Evolutionary conservation across 1,139 yeast genomes (phyloP).

Genomic region (Protomyces lactucae-debilis): DNA sequence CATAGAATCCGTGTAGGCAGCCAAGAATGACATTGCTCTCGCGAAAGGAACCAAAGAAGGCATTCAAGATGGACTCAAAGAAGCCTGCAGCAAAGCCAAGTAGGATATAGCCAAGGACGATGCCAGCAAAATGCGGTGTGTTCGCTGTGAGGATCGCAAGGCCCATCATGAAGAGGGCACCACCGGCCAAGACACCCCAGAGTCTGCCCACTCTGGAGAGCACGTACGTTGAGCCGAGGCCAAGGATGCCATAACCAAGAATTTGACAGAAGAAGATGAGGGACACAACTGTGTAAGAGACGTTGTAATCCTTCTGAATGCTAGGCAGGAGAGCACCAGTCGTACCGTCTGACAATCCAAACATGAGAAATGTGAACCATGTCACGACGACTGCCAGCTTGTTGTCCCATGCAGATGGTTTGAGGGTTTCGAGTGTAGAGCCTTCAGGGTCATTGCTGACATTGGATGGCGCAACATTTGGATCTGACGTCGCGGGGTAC

Average conservation of each 20-base stretch:
- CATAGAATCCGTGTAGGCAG: constrained; percentile 56
- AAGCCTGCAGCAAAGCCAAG: constrained; percentile 59
- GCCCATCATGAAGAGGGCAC: constrained; percentile 41
- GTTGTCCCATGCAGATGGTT: constrained; percentile 14
- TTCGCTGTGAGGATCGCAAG: constrained; percentile 47
- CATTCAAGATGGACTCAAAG: constrained; percentile 54
- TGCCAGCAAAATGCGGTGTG: constrained; percentile 42
- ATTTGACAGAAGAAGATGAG: constrained; percentile 49
- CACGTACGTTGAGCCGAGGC: constrained; percentile 44
- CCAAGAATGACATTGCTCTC: constrained; percentile 51
- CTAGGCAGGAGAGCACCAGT: constrained; percentile 49
- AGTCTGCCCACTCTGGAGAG: constrained; percentile 16
- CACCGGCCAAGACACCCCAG: constrained; percentile 40
- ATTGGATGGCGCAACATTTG: too few species aligned
- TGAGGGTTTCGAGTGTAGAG: not conserved
- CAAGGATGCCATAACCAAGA: constrained; percentile 46
- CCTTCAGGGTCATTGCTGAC: too few species aligned
- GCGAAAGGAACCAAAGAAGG: constrained; percentile 52
- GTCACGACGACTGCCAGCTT: constrained; percentile 5
- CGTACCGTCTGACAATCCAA: constrained; percentile 46
- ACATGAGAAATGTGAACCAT: constrained; percentile 21
- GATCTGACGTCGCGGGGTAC: too few species aligned
- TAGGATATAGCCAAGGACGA: constrained; percentile 52
- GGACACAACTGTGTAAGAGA: constrained; percentile 45
- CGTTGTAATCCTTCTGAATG: constrained; percentile 41